Base-by-base conservation (phyloP, 2,329 filamentous ascomycete genomes). In the Fusarium clavum region DNA sequence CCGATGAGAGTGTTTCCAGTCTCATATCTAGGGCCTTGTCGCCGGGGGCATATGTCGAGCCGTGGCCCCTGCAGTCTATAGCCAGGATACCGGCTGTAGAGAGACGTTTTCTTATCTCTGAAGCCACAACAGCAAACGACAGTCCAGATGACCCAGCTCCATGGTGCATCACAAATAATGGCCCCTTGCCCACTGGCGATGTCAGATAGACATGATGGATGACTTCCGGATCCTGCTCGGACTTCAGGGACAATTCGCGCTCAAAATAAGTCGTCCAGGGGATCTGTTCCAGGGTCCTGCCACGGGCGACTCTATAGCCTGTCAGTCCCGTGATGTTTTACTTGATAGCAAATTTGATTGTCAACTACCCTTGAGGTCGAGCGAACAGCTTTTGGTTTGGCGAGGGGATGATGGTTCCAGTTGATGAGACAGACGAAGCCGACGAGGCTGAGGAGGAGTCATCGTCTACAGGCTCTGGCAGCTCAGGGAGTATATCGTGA, bases 261-360 rank as follows among this genome's bases (percentile, higher is more conserved):
- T 94, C 89, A 81, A 98, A 98, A 82, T 94, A 98, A 40, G 92
- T 89, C 25, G 93, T 94, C 96, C 96, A 99, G 34, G 91, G 87
- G 24, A 93, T 88, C 59, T 90, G 89, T 47, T 92, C 87, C 61
- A 89, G 79, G 32, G 88, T 85, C 57, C 87, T 84, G 52, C 87
- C 84, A 67, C 84, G 81, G 52, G 82, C 78, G 64, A 83, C 79
- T 52, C 85, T 88, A 76, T 55, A 57, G 53, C 44, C 32, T 53
- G 75, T 77, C 72, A 77, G 78, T 69, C 67, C 61, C 55, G 64
- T 51, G 44, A 62, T 58, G 29, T 54, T 62, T 55, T 47, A 61
- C 38, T 61, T 22, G 64, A 45, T 52, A 57, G 48, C 30, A 46
- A 29, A 34, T 22, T 57, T 48, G 34, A 46, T 51, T 59, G 22